A percentile compares a stretch with the other conserved stretches of the same genome.
phyloP scores from a whole-genome alignment of 192 early-diverging fungal species.

The Podila clonocystis region DNA sequence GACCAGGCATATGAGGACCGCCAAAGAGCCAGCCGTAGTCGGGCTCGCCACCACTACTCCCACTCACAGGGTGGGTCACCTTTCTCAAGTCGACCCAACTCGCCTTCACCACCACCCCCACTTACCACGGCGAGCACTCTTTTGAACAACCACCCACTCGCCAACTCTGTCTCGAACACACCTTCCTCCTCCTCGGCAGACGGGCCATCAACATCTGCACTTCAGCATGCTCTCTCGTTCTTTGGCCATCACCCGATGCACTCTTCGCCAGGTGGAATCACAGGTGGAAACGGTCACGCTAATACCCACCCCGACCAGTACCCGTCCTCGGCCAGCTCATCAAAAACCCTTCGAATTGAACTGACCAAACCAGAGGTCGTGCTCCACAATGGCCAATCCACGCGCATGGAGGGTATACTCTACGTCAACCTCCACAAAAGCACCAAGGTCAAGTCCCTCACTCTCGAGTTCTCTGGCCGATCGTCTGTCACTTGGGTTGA shows the following conservation, averaged over 20 bases:
- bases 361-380: constrained; percentile 26
- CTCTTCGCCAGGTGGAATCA: background rate
- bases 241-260: background rate
- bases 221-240: background rate
- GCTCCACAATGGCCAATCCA: constrained; percentile 13
- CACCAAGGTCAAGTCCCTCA: constrained; percentile 41
- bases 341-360: constrained; percentile 40
- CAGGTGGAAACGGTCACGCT: background rate
- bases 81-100: constrained; percentile 5
- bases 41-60: background rate
- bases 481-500: constrained; percentile 41
- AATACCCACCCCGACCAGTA: background rate
- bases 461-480: constrained; percentile 33
- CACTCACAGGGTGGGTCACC: background rate
- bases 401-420: constrained; percentile 16
- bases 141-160: background rate
- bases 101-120: constrained; percentile 10
- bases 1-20: constrained; percentile 3
- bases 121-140: background rate
- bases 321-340: background rate
- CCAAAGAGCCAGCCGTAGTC: background rate
- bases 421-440: constrained; percentile 25
- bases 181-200: background rate
- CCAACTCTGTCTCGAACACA: background rate
- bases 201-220: background rate